These are phyloP conservation scores for Henningerozyma blattae DNA, from an alignment of 805 yeast genomes.

Conservation along the genomic window DNA sequence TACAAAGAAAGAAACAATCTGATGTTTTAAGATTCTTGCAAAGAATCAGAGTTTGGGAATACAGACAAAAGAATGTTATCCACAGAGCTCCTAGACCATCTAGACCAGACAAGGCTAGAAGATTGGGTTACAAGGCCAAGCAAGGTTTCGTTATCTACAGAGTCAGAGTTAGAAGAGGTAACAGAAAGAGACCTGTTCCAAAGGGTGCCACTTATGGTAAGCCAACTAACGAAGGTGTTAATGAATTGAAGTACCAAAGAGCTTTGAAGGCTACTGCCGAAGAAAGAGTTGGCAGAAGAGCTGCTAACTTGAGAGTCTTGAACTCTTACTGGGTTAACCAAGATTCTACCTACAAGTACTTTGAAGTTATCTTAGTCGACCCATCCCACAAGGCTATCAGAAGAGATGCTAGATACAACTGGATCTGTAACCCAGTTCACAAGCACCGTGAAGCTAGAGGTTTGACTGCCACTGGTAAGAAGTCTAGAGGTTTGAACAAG, in stretches of 20 bases:
- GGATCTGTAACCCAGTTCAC: slow-evolving; percentile 99
- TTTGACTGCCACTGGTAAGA: slow-evolving; percentile 95
- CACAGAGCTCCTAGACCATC: slow-evolving; percentile 99
- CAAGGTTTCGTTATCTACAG: slow-evolving; percentile 99
- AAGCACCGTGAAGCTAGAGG: slow-evolving; percentile 99
- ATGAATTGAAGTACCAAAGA: slow-evolving; percentile 98
- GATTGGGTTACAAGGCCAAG: slow-evolving; percentile 99
- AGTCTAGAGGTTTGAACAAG: slow-evolving; percentile 99
- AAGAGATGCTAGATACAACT: slow-evolving; percentile 97
- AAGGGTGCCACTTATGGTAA: slow-evolving; percentile 99
- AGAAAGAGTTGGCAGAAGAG: slow-evolving; percentile 99
- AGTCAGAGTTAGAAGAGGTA: slow-evolving; percentile 99
- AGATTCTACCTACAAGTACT: slow-evolving; percentile 99
- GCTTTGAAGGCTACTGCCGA: slow-evolving; percentile 97
- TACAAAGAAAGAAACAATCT: slow-evolving; percentile 99
- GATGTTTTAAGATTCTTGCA: slow-evolving; percentile 97
- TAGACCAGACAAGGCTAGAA: slow-evolving; percentile 99
- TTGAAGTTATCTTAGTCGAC: slow-evolving; percentile 93
- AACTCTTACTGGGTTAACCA: slow-evolving; percentile 99
- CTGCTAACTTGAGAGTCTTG: slow-evolving; percentile 96
- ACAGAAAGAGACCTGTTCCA: slow-evolving; percentile 99
- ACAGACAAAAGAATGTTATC: slow-evolving; percentile 97
- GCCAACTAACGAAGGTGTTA: slow-evolving; percentile 99
- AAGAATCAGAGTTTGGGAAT: slow-evolving; percentile 99
- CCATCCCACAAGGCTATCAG: slow-evolving; percentile 98